Evolutionary conservation across 1,284 basidiomycete genomes (phyloP).

Genomic region (Ustilago curta): DNA sequence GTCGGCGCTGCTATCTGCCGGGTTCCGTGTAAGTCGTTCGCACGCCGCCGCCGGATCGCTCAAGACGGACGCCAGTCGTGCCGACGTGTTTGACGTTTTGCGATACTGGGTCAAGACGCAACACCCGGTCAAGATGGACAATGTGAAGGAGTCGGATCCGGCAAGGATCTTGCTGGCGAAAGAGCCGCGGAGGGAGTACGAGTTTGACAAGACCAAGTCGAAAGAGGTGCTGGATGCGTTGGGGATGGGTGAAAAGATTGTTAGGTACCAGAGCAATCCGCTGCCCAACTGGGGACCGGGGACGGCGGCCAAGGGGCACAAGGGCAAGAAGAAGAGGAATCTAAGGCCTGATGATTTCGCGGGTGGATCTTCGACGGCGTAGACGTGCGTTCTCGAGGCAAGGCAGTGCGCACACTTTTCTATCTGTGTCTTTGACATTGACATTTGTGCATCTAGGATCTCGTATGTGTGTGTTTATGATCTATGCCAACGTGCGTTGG

Average conservation of each 20-base stretch:
- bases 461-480: no score
- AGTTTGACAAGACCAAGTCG: constrained; percentile 44
- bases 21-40: constrained; percentile 85
- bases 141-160: constrained; percentile 74
- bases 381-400: neutral
- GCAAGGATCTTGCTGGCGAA: constrained; percentile 77
- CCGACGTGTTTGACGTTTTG: constrained; percentile 83
- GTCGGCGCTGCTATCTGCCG: constrained; percentile 87
- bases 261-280: constrained; percentile 91
- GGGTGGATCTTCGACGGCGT: neutral
- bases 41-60: constrained; percentile 89
- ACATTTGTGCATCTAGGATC: no score
- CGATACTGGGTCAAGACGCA: constrained; percentile 79
- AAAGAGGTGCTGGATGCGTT: constrained; percentile 34
- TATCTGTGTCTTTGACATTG: neutral
- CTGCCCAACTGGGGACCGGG: constrained; percentile 89
- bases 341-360: constrained; percentile 43
- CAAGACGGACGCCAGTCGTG: constrained; percentile 85
- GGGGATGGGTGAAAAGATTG: constrained; percentile 33
- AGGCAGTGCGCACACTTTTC: neutral
- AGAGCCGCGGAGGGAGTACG: constrained; percentile 59
- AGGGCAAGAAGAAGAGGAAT: constrained; percentile 51
- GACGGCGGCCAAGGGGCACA: constrained; percentile 64
- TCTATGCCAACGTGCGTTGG: no score
- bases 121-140: constrained; percentile 81